Base-by-base conservation (phyloP, 2,329 filamentous ascomycete genomes). In the Verticillium nubilum region DNA sequence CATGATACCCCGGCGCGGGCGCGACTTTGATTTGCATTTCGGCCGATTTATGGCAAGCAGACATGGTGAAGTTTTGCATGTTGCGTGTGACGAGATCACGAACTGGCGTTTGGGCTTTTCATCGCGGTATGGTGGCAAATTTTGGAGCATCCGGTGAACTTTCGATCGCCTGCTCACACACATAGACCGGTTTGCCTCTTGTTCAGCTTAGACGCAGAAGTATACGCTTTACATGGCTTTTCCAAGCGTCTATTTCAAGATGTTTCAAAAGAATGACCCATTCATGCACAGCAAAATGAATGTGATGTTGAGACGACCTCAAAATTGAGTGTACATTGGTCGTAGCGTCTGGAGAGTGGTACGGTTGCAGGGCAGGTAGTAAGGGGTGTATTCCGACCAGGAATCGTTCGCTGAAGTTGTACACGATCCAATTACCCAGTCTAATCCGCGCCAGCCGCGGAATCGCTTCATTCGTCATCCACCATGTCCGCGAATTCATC, bases 401-500 rank as follows among this genome's bases (percentile, higher is more conserved):
- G 42, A 10, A 50, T 19, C 42, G 42, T 50, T 50, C 42, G 42
- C 42, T 50, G n/a, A 50, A 23, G 19, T 23, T 50, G 10, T 50
- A 50, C 42, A 50, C 19, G 19, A 50, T 23, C n/a, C 19, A 23
- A 50, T 23, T 50, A 50, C 25, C 12, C 42, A 50, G 42, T 50
- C 42, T 50, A 50, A 50, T 19, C 23, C 25, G 42, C 42, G 9
- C 42, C 42, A 12, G 42, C 42, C 42, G 42, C 42, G 3, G 42
- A n/a, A 12, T n/a, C 25, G 42, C 9, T 29, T 53, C 52, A 53
- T 27, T 53, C 52, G 28, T 29, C 27, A 17, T 53, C 52, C 63
- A 61, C 64, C 13, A 59, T 64, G n/a, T 64, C 62, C 12, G 62
- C 59, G 26, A 58, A 60, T n/a, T 68, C 64, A 54, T 70, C 68